phyloP scores from a whole-genome alignment of 306 rosid species.

The Cucurbita moschata region DNA sequence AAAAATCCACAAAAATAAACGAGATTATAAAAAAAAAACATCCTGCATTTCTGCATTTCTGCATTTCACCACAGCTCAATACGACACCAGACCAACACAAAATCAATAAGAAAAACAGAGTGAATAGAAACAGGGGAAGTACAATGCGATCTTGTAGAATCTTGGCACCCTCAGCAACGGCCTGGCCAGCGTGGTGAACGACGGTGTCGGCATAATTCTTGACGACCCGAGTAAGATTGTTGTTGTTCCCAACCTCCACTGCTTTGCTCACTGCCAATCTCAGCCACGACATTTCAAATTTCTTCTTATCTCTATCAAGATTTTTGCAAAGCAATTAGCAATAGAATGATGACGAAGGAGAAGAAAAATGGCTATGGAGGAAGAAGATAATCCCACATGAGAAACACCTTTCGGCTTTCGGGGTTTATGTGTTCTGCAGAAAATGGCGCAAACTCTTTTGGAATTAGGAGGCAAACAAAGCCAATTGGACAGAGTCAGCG shows the following conservation, averaged over 20 bases:
- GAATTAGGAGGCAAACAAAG: neutral
- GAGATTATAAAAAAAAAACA: neutral
- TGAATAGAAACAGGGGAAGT: neutral
- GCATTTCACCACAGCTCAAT: neutral
- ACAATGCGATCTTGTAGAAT: constrained; percentile 90
- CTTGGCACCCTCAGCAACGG: constrained; percentile 91
- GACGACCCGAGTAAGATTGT: constrained; percentile 89
- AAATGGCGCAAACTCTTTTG: constrained; percentile 7
- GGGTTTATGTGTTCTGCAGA: constrained; percentile 4
- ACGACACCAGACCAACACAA: neutral
- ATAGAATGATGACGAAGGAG: neutral
- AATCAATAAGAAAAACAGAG: neutral
- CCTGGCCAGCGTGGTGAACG: constrained; percentile 97
- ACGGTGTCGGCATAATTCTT: constrained; percentile 92
- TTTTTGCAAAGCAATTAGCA: neutral
- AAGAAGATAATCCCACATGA: neutral
- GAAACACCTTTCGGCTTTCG: neutral
- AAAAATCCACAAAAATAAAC: neutral
- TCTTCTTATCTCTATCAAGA: neutral
- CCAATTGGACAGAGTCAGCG: neutral
- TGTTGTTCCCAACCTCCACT: constrained; percentile 82
- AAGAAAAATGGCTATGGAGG: neutral
- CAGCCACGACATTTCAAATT: constrained; percentile 57
- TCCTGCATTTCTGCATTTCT: neutral
- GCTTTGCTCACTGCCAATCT: constrained; percentile 93